A percentile compares a stretch with the other conserved stretches of the same genome.
These are phyloP conservation scores for Leccinum uliginosum DNA, from an alignment of 768 basidiomycete species.

Conservation along the genomic window DNA sequence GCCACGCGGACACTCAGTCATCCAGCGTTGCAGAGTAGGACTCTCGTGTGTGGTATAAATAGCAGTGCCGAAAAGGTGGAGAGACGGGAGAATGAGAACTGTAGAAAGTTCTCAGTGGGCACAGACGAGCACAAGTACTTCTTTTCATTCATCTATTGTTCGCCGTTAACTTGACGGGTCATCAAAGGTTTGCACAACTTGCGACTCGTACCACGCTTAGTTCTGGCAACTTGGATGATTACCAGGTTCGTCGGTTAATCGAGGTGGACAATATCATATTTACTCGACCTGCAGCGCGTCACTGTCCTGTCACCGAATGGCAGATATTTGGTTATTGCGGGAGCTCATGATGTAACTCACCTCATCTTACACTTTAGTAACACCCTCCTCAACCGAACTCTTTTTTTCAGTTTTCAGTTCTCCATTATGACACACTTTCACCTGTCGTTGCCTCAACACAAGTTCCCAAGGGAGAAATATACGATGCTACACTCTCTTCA, in stretches of 20 bases:
- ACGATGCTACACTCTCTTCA: constrained; percentile 76
- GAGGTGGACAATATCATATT: neutral
- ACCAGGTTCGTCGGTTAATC: constrained; percentile 59
- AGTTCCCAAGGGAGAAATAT: constrained; percentile 73
- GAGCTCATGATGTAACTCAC: constrained; percentile 59
- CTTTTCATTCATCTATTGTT: neutral
- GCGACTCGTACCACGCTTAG: constrained; percentile 59
- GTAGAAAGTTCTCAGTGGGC: constrained; percentile 59
- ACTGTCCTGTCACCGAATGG: constrained; percentile 75
- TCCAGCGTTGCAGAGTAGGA: constrained; percentile 34
- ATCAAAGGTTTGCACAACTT: constrained; percentile 21
- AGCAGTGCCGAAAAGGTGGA: constrained; percentile 59
- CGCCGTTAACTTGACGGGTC: constrained; percentile 7
- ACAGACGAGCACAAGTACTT: constrained; percentile 54
- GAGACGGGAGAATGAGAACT: constrained; percentile 77
- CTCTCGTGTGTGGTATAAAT: constrained; percentile 84
- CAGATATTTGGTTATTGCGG: constrained; percentile 64
- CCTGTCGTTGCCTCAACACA: constrained; percentile 45
- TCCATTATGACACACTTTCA: constrained; percentile 56
- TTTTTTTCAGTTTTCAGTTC: constrained; percentile 61
- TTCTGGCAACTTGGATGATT: constrained; percentile 64
- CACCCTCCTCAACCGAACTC: constrained; percentile 10
- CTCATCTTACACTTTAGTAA: constrained; percentile 16
- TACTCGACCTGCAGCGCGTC: constrained; percentile 55
- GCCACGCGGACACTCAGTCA: neutral